A percentile compares a stretch with the other conserved stretches of the same genome.
Conservation (phyloP, 73 alveolate genomes). For the Paramecium biaurelia region DNA sequence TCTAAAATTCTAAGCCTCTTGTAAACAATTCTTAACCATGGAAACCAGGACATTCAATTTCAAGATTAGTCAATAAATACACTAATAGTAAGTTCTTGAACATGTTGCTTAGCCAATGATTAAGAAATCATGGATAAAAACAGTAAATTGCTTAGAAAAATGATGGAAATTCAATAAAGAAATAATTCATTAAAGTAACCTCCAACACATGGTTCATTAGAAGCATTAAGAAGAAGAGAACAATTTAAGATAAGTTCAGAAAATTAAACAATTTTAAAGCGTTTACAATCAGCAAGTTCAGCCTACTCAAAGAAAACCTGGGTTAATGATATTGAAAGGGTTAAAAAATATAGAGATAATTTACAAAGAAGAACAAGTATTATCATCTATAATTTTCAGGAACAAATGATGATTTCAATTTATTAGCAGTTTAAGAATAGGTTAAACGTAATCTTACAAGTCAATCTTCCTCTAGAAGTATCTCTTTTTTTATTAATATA, state of each 20-base stretch:
- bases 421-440: neutral
- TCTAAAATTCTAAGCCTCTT: neutral
- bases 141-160: neutral
- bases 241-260: neutral
- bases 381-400: neutral
- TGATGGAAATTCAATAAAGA: slow-evolving; percentile 47
- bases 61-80: slow-evolving; percentile 31
- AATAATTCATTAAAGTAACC: neutral
- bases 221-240: slow-evolving; percentile 37
- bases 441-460: neutral
- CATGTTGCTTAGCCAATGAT: neutral
- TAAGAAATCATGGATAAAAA: neutral
- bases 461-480: slow-evolving; percentile 26
- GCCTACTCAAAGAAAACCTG: neutral
- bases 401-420: slow-evolving; percentile 32
- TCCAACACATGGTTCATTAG: neutral
- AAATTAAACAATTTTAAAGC: neutral
- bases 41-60: slow-evolving; percentile 42
- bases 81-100: neutral
- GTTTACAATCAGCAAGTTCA: slow-evolving; percentile 35
- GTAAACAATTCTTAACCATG: neutral
- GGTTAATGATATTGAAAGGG: slow-evolving; percentile 16
- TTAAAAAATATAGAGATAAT: slow-evolving; percentile 34
- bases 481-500: neutral
- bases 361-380: slow-evolving; percentile 26